Percentiles rank a stretch among this genome's conserved stretches.
These are phyloP conservation scores for Chiua virens DNA, from an alignment of 768 basidiomycete genomes.

Conservation along the genomic window DNA sequence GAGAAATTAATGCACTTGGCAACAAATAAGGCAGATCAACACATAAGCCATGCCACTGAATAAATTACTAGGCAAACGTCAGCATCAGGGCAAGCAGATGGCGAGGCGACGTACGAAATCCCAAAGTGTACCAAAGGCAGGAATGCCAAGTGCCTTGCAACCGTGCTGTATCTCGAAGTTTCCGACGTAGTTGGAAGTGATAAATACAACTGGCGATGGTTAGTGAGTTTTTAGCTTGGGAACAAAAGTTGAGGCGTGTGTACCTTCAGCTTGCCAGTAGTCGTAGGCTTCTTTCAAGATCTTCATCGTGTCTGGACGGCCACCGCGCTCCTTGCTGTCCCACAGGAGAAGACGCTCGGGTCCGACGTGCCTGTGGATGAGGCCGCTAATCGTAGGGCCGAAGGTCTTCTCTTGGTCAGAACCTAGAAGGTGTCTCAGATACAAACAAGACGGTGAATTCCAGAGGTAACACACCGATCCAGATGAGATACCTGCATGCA, in stretches of 20 bases:
- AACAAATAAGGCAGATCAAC: neutral
- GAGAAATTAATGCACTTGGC: conserved; percentile 2
- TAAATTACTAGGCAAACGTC: conserved; percentile 21
- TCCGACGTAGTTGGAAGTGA: conserved; percentile 80
- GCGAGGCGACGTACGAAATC: conserved; percentile 48
- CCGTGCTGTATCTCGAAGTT: conserved; percentile 81
- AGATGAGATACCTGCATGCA: conserved; percentile 69
- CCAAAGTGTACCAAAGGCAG: conserved; percentile 70
- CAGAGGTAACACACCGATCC: conserved; percentile 53
- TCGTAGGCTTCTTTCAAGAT: conserved; percentile 66
- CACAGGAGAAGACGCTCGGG: conserved; percentile 75
- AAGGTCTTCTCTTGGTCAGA: conserved; percentile 86
- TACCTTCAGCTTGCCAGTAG: conserved; percentile 72
- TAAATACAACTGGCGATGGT: conserved; percentile 59
- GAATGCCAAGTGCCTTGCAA: conserved; percentile 68
- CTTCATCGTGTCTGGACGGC: conserved; percentile 78
- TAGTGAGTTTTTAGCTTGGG: neutral
- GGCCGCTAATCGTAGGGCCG: conserved; percentile 72
- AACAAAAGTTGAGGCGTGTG: neutral
- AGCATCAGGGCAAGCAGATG: conserved; percentile 1
- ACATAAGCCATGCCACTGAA: neutral
- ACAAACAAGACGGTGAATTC: neutral
- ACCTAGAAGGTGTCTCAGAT: conserved; percentile 39
- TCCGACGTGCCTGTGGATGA: conserved; percentile 69
- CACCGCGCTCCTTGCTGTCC: conserved; percentile 74